Conservation (phyloP, 2,329 filamentous ascomycete species). For the Aureobasidium sp. region DNA sequence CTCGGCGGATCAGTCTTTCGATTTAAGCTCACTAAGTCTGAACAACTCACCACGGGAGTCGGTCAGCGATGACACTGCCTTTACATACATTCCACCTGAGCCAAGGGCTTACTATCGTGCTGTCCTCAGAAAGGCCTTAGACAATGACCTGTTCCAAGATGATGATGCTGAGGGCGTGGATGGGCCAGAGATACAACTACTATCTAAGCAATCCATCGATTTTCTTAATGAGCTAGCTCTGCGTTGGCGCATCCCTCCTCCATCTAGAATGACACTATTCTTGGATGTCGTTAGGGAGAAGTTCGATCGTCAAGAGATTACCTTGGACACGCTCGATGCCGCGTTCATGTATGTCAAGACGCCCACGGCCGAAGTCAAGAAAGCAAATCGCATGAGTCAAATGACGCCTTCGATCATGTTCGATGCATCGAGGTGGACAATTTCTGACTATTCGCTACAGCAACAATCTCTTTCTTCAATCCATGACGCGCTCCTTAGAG, state of each 20-base stretch:
- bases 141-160: slow-evolving; percentile 50
- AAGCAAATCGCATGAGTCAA: slow-evolving; percentile 45
- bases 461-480: slow-evolving; percentile 66
- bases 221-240: slow-evolving; percentile 77
- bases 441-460: slow-evolving; percentile 51
- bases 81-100: slow-evolving; percentile 84
- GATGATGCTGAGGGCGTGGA: slow-evolving; percentile 43
- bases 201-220: slow-evolving; percentile 73
- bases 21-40: slow-evolving; percentile 59
- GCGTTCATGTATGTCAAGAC: slow-evolving; percentile 78
- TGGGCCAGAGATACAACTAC: slow-evolving; percentile 46
- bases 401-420: slow-evolving; percentile 37
- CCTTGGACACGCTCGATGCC: slow-evolving; percentile 71
- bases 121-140: slow-evolving; percentile 69
- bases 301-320: slow-evolving; percentile 75
- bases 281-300: slow-evolving; percentile 80
- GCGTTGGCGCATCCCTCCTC: slow-evolving; percentile 83
- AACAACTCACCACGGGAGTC: slow-evolving; percentile 39
- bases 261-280: slow-evolving; percentile 70
- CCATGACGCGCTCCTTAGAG: slow-evolving; percentile 75
- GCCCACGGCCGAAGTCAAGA: slow-evolving; percentile 53
- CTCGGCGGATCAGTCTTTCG: slow-evolving; percentile 52
- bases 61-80: slow-evolving; percentile 52
- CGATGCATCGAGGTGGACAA: slow-evolving; percentile 45
- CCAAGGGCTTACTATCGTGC: slow-evolving; percentile 76